phyloP scores from a whole-genome alignment of 139 green algal species.

The Edaphochlamys debaryana region DNA sequence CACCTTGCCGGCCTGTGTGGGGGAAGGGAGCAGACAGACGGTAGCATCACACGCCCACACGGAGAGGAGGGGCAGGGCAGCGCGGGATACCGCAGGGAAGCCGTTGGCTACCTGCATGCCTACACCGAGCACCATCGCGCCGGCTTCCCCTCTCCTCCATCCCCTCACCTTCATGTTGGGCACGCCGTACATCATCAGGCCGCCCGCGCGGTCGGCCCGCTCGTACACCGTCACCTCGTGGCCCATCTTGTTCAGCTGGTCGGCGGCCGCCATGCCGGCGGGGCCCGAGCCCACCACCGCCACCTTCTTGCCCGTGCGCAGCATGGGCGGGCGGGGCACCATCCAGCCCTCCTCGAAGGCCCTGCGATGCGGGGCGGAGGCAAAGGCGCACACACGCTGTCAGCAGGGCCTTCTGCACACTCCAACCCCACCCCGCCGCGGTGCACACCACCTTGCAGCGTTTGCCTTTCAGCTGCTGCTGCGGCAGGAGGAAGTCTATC shows the following conservation, averaged over 20 bases:
- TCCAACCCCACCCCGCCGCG: too few relatives aligned
- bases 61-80: not conserved
- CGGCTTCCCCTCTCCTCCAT: too few relatives aligned
- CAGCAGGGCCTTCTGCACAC: too few relatives aligned
- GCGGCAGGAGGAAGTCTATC: too few relatives aligned
- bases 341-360: constrained; percentile 97
- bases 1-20: constrained; percentile 93
- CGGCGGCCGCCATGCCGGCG: constrained; percentile 91
- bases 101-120: too few relatives aligned
- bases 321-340: constrained; percentile 80
- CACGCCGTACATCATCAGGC: constrained; percentile 98
- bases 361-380: constrained; percentile 43
- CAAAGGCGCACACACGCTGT: not conserved
- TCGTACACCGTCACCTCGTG: constrained; percentile 95
- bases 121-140: too few relatives aligned
- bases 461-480: too few relatives aligned
- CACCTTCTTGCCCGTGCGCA: constrained; percentile 85
- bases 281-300: constrained; percentile 92
- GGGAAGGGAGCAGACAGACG: not conserved
- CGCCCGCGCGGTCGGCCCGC: constrained; percentile 90
- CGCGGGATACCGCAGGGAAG: too few relatives aligned
- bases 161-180: constrained; percentile 99
- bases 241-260: constrained; percentile 98
- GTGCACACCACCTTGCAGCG: too few relatives aligned
- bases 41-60: not conserved